Base-by-base conservation (phyloP, 2,329 filamentous ascomycete genomes). In the Colletotrichum sidae region DNA sequence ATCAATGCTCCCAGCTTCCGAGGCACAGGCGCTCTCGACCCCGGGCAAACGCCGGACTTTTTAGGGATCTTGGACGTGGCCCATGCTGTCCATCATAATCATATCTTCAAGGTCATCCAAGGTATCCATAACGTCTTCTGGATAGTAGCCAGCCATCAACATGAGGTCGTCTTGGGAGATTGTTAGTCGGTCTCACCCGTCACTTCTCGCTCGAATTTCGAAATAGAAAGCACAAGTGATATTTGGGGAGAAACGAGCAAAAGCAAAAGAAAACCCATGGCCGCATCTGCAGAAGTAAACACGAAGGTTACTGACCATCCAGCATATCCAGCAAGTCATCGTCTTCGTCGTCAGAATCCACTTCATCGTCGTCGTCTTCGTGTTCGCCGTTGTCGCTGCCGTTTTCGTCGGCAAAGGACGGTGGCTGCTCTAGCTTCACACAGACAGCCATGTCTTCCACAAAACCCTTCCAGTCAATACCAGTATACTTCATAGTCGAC, bases 381-480 rank as follows among this genome's bases (percentile, higher is more conserved):
- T 57, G 17, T n/a, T 46, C 56, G 25, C 51, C 53, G 15, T 61
- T 46, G 15, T 51, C 53, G 35, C 54, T 59, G 15, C 52, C 53
- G 15, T 60, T 60, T 13, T 55, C 47, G 10, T 42, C 64, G 1
- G 44, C n/a, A 13, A 51, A 34, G 2, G 12, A 9, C 10, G 45
- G 45, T 11, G 61, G 70, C 49, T 56, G 65, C 4, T 70, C 45
- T 4, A 70, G 47, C 15, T 56, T 57, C 41, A 69, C 53, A 33
- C 65, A 37, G 13, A 45, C 45, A 9, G 58, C 70, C 47, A 76
- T 67, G 11, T 77, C 74, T 8, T 70, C 72, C 2, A 79, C 68
- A 60, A 76, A 80, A 34, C 75, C 72, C 55, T 68, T 74, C 72
- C 77, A 78, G 49, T 79, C 77, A 1, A 72, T 65, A 1, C 80